phyloP scores from a whole-genome alignment of 2,329 filamentous ascomycete species.

The Byssoonygena ceratinophila region DNA sequence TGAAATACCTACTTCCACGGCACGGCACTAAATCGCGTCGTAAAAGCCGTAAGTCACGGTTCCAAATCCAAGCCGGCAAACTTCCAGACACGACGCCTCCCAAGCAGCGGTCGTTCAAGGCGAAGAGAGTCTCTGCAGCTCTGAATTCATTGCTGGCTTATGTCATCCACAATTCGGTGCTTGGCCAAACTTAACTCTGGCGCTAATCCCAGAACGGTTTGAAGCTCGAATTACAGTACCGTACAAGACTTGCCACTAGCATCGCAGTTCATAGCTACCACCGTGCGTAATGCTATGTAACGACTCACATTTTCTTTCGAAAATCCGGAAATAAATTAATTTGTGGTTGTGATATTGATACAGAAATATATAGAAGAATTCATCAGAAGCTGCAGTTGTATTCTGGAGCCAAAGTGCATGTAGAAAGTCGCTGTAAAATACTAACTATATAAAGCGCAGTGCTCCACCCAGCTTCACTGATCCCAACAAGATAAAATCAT shows the following conservation, averaged over 20 bases:
- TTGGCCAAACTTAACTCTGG: not conserved
- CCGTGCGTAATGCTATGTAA: not conserved
- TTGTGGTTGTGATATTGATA: not conserved
- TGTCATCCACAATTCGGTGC: not conserved
- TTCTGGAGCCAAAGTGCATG: not conserved
- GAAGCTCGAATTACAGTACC: not conserved
- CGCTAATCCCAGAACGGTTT: not conserved
- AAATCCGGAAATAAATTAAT: constrained; percentile 1
- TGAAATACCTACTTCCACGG: not conserved
- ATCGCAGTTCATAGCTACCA: too few relatives aligned
- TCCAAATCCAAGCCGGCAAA: not conserved
- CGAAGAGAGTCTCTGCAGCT: not conserved
- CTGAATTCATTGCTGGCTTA: not conserved
- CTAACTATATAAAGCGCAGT: not conserved
- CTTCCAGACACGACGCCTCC: not conserved
- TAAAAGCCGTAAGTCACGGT: too few relatives aligned
- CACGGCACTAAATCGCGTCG: too few relatives aligned
- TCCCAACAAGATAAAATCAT: not conserved
- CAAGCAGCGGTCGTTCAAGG: not conserved
- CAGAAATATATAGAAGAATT: not conserved
- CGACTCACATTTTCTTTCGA: not conserved
- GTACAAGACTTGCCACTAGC: not conserved
- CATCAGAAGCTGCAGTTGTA: not conserved
- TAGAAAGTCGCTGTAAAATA: too few relatives aligned
- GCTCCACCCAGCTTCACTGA: not conserved